Evolutionary conservation across 2,329 filamentous ascomycete species (phyloP), one percentile per base, ranked within the genome.

Genomic region (Incumbomyces lentus): DNA sequence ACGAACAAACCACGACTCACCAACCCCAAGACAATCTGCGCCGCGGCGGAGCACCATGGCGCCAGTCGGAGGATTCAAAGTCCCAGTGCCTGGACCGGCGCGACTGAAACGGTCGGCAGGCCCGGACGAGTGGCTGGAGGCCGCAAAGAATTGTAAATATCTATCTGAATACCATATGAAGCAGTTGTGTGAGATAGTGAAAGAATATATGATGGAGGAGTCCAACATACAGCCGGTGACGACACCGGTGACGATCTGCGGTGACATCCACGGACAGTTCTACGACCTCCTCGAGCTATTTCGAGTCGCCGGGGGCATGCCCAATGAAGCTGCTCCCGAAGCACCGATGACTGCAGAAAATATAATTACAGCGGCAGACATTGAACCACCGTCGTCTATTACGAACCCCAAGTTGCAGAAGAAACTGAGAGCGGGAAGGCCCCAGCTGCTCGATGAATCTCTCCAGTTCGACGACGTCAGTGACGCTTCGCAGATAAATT

Each of bases 181-280:
- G 75, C 86, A 94, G 66, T 76, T 98, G 40, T 98, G 92, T 66
- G 92, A 98, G 71, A 94, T 94, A 63, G 92, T 96, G 51, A 98
- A 98, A 72, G 92, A 96, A 69, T 93, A 87, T 55, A 76, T 98
- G 60, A 98, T 98, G 92, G 92, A 98, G 75, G 92, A 98, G 70
- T 95, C 89, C 55, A 98, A 98, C 64, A 96, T 98, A 49, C 92
- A 96, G 65, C 92, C 92, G n/a, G 90, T 98, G 16, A 81, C 84
- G 45, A 95, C 92, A 0, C 92, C 92, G 6, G 92, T 98, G 52
- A 98, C 92, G 4, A 84, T 98, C 53, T 96, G 92, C 62, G 92
- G 92, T 62, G 92, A 98, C 64, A 96, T 98, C 52, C 92, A 98
- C 68, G 92, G 92, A 58, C 92, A 98, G 69, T 96, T 96, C 66